Evolutionary conservation across 2,329 filamentous ascomycete species (phyloP), one percentile per base, ranked within the genome.

Genomic region (Hysterium pulicare): DNA sequence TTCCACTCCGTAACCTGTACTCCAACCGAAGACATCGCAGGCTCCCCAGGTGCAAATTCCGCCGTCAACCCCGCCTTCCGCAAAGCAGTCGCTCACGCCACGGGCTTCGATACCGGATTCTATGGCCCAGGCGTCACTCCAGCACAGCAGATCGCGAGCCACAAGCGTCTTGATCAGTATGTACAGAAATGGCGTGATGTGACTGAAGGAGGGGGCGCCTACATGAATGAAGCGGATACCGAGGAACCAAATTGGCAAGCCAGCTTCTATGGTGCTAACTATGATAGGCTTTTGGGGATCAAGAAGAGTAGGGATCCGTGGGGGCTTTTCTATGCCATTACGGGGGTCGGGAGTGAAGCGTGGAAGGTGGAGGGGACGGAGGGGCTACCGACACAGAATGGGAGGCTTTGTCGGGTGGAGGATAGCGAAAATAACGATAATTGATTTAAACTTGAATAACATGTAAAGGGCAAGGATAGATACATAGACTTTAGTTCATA

Each of bases 201-300:
- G 9, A 52, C 43, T 17, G 54, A 57, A 5, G 50, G 46, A 1
- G 48, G 50, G 17, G 66, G 64, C 1, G 61, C 61, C 1, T 62
- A 70, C 39, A 43, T 66, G 55, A 70, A 70, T 32, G 61, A 66
- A 44, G 59, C 58, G 5, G 53, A 64, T 46, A 47, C 51, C 2
- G 56, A 56, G 17, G 58, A 65, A 38, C 50, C 57, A 10, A 45
- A 49, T 13, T 64, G 34, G 34, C 6, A 37, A 23, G 10, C 17
- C 10, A 23, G 13, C 16, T 37, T 37, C 21, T 20, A 37, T 37
- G 34, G 34, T 8, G 34, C 9, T 10, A 37, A 23, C 15, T 37
- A 37, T 37, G 21, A 9, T 6, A 37, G 21, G 34, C 20, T 23
- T n/a, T 13, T 20, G 34, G 13, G 16, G 15, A 15, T 37, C 21